A percentile compares a stretch with the other conserved stretches of the same genome.
These are phyloP conservation scores for Pezicula radicicola DNA, from an alignment of 2,329 filamentous ascomycete genomes.

Conservation along the genomic window DNA sequence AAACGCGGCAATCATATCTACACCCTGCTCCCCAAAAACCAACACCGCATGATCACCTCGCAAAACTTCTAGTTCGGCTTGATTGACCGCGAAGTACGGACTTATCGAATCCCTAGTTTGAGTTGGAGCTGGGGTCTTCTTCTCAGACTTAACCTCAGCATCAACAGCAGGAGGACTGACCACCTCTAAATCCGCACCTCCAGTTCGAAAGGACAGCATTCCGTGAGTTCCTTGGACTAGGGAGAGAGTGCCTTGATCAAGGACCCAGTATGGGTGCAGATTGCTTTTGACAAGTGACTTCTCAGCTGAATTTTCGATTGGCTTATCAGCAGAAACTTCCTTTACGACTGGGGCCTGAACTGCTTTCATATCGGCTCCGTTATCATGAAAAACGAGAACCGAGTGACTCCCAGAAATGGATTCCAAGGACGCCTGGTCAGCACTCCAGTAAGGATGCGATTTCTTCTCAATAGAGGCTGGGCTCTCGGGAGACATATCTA, in stretches of 20 bases:
- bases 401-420: no score
- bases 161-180: background rate
- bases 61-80: background rate
- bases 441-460: no score
- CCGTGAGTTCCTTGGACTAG: slow-evolving; percentile 1
- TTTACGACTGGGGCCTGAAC: no score
- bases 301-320: no score
- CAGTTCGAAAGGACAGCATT: background rate
- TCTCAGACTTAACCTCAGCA: background rate
- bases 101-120: background rate
- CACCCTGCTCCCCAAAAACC: background rate
- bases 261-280: background rate
- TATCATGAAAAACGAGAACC: no score
- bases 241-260: slow-evolving; percentile 2
- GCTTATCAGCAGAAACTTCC: no score
- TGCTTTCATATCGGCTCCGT: no score
- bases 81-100: background rate
- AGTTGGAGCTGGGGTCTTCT: background rate
- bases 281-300: background rate
- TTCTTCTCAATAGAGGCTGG: no score
- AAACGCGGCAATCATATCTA: background rate
- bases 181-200: background rate
- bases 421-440: no score
- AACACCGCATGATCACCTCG: background rate
- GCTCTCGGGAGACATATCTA: no score